Base-by-base conservation (phyloP, 2,329 filamentous ascomycete genomes). In the Mycogone perniciosa region DNA sequence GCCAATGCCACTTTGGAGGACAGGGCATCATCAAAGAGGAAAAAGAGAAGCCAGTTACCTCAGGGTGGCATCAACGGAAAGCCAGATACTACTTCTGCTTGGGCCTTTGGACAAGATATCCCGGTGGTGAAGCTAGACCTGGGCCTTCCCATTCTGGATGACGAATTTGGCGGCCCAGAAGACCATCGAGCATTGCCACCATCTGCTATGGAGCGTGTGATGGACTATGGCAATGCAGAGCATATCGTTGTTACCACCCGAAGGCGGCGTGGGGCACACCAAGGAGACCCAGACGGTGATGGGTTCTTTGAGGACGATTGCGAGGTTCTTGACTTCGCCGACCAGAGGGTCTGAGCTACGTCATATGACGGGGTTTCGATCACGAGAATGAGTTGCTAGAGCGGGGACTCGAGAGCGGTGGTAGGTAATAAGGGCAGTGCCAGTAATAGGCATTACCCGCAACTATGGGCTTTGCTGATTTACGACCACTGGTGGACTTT, bases 231-330 rank as follows among this genome's bases (percentile, higher is more conserved):
- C 54, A 79, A 85, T 55, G 77, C 85, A 46, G 86, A 89, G 69
- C 84, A 91, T 66, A 86, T 93, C 54, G 85, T 95, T 40, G 84
- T 92, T 13, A 95, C 88, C 11, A 92, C 89, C 2, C 78, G 89
- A 54, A 77, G 87, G 47, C 81, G 88, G 53, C 81, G 77, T 38
- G 72, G 74, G 37, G 75, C 73, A 46, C 74, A 77, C 47, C 65
- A 70, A 35, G 66, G 70, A 11, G 72, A 73, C 31, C 64, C 68
- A 37, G 83, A 84, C 41, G 86, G 88, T 51, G 83, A 85, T 50
- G 86, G 86, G 2, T 95, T 95, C 67, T 95, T 95, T 61, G 90
- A 96, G 69, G 89, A 96, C 64, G 90, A 95, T 64, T 93, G 88
- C 59, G 89, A 95, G 66, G 87, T 96, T 51, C 77, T 95, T 56